Evolutionary conservation across 306 rosid species (phyloP).

Genomic region (Cucumis sativus): DNA sequence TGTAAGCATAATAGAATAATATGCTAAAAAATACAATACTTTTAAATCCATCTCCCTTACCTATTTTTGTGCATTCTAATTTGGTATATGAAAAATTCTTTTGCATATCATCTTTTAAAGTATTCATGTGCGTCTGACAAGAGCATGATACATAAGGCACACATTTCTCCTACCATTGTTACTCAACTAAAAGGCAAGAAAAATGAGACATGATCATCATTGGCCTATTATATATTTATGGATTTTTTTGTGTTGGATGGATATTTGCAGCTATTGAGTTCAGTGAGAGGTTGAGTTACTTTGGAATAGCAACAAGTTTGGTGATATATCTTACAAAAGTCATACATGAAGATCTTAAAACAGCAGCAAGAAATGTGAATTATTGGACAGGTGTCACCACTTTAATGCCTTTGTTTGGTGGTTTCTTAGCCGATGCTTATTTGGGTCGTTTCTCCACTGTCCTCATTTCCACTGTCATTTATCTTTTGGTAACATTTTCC

Average conservation of each 20-base stretch:
- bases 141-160: too few species aligned
- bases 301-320: slow-evolving; percentile 76
- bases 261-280: slow-evolving; percentile 63
- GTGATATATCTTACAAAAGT: slow-evolving; percentile 68
- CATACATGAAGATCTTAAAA: slow-evolving; percentile 61
- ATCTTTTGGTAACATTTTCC: slow-evolving; percentile 39
- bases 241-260: not conserved
- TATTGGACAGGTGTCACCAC: slow-evolving; percentile 90
- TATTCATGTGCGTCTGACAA: too few species aligned
- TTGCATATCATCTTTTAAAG: too few species aligned
- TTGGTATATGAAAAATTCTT: too few species aligned
- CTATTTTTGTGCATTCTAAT: too few species aligned
- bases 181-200: too few species aligned
- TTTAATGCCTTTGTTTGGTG: slow-evolving; percentile 70
- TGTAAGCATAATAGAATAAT: too few species aligned
- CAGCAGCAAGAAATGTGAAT: slow-evolving; percentile 77
- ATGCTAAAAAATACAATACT: too few species aligned
- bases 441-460: slow-evolving; percentile 76
- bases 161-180: too few species aligned
- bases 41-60: too few species aligned
- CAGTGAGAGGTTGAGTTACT: slow-evolving; percentile 85
- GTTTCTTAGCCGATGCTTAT: slow-evolving; percentile 88
- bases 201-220: too few species aligned
- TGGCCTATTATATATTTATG: too few species aligned
- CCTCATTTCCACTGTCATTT: slow-evolving; percentile 38